A percentile compares a stretch with the other conserved stretches of the same genome.
Evolutionary conservation across 371 early-diverging fungal species (phyloP).

Genomic region (Actinomucor elegans): DNA sequence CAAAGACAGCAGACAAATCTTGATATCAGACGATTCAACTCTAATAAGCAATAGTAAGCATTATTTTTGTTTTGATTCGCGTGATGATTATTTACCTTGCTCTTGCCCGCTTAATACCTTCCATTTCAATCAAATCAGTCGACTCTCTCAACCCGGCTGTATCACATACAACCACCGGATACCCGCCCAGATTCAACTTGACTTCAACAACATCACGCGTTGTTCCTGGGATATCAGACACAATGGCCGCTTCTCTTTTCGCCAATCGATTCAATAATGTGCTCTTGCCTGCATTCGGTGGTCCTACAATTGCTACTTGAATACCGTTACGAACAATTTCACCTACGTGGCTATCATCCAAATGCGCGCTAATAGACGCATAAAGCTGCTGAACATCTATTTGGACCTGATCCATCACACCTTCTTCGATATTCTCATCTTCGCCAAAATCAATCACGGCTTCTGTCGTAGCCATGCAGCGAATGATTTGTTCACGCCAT

Average conservation of each 20-base stretch:
- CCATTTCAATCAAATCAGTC: constrained; percentile 67
- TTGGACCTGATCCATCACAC: constrained; percentile 47
- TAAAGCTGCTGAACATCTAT: constrained; percentile 17
- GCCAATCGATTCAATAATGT: constrained; percentile 73
- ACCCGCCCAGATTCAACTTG: constrained; percentile 73
- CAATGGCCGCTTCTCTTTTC: constrained; percentile 78
- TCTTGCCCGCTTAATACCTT: constrained; percentile 72
- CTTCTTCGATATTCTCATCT: constrained; percentile 80
- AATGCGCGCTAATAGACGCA: constrained; percentile 49
- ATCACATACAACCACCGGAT: constrained; percentile 73
- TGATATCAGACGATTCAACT: constrained; percentile 45
- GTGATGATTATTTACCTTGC: constrained; percentile 25
- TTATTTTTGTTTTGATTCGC: neutral
- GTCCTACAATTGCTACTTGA: constrained; percentile 73
- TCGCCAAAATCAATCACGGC: constrained; percentile 86
- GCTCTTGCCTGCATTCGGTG: constrained; percentile 86
- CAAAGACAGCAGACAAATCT: constrained; percentile 49
- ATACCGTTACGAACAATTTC: constrained; percentile 77
- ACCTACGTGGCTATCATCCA: constrained; percentile 68
- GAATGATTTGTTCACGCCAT: constrained; percentile 66
- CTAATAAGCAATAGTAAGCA: constrained; percentile 6
- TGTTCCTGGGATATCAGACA: constrained; percentile 79
- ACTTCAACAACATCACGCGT: constrained; percentile 81
- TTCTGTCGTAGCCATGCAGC: constrained; percentile 68
- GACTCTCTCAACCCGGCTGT: constrained; percentile 77